Conservation (phyloP, 495 filamentous ascomycete genomes). For the Neurospora sp. region DNA sequence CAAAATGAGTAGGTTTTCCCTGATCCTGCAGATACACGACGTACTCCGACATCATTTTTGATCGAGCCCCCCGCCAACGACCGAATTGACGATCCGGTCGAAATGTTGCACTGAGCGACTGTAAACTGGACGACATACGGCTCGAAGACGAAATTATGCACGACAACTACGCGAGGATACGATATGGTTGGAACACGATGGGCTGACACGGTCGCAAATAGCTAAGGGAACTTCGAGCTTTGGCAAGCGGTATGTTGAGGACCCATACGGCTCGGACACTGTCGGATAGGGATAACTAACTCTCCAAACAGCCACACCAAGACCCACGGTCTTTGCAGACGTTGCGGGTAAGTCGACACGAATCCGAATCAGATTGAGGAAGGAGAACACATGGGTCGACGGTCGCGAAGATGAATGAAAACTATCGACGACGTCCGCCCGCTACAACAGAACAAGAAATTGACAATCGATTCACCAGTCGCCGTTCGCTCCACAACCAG, state of each 20-base stretch:
- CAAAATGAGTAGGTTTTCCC: conserved; percentile 33
- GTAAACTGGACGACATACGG: neutral
- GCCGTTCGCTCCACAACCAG: conserved; percentile 96
- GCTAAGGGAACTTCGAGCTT: conserved; percentile 94
- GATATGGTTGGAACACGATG: neutral
- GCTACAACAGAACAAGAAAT: conserved; percentile 1
- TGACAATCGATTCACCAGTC: conserved; percentile 46
- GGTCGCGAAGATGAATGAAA: neutral
- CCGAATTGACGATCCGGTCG: neutral
- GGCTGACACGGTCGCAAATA: conserved; percentile 28
- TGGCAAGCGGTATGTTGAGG: conserved; percentile 59
- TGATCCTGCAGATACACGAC: conserved; percentile 2
- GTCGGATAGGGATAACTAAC: conserved; percentile 9
- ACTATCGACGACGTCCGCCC: neutral
- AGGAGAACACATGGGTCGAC: neutral
- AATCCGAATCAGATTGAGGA: conserved; percentile 3
- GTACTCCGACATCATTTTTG: neutral
- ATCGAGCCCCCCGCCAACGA: neutral
- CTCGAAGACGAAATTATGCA: neutral
- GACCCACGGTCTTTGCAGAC: conserved; percentile 97
- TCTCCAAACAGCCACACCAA: conserved; percentile 69
- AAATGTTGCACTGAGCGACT: neutral
- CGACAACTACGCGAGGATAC: neutral
- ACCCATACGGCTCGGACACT: neutral
- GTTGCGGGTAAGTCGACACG: conserved; percentile 73